A percentile compares a stretch with the other conserved stretches of the same genome.
Evolutionary conservation across 2,329 filamentous ascomycete species (phyloP).

Genomic region (Aspergillus fischeri): DNA sequence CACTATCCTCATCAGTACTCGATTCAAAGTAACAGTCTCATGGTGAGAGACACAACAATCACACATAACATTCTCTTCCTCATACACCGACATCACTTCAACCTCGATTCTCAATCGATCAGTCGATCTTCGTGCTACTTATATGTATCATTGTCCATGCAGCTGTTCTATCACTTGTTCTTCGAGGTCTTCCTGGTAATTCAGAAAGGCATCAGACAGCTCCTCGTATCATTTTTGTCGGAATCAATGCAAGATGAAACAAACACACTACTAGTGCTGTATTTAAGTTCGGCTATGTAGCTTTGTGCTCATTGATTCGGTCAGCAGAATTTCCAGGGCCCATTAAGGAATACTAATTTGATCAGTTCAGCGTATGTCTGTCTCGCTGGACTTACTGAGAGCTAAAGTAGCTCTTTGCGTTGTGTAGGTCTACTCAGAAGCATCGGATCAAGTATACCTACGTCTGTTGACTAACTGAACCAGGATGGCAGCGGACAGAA

Average conservation of each 20-base stretch:
- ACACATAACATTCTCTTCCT: neutral
- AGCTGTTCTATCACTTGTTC: neutral
- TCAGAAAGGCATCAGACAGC: neutral
- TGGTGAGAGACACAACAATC: neutral
- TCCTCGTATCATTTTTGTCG: neutral
- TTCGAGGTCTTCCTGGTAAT: neutral
- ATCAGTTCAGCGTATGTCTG: too few species aligned
- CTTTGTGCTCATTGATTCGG: neutral
- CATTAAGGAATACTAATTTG: neutral
- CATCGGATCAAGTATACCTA: neutral
- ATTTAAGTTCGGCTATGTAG: neutral
- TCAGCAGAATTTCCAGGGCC: neutral
- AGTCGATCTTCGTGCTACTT: neutral
- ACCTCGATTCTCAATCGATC: neutral
- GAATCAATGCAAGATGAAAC: neutral
- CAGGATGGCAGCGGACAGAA: neutral
- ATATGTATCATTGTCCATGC: neutral
- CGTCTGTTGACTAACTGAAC: neutral
- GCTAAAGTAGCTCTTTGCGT: neutral
- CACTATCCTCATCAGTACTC: conserved; percentile 13
- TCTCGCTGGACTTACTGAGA: neutral
- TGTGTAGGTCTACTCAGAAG: neutral
- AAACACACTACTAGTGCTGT: neutral
- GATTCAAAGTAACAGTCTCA: conserved; percentile 12
- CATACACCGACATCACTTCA: neutral